These are phyloP conservation scores for Rhododendron henanense DNA, from an alignment of 148 eudicot genomes.

Conservation along the genomic window DNA sequence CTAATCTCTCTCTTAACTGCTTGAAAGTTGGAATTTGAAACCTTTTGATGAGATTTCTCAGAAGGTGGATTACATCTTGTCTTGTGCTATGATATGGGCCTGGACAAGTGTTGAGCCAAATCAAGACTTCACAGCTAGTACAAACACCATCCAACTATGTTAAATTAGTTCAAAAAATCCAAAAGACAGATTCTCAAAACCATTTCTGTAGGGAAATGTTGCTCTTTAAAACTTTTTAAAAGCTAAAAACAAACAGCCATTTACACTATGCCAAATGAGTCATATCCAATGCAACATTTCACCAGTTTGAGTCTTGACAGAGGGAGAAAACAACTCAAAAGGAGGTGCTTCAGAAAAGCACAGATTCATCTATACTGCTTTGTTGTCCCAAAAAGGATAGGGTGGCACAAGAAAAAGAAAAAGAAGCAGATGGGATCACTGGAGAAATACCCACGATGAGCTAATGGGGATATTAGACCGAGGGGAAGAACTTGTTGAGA, in stretches of 20 bases:
- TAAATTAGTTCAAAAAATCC: not conserved
- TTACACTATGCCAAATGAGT: not conserved
- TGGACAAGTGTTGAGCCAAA: not conserved
- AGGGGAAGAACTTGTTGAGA: conserved; percentile 96
- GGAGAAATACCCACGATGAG: not conserved
- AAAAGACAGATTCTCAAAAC: not conserved
- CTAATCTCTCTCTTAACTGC: not conserved
- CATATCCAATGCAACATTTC: not conserved
- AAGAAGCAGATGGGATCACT: not conserved
- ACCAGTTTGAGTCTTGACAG: not conserved
- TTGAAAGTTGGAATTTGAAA: no score
- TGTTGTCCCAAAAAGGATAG: not conserved
- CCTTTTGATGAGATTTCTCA: not conserved
- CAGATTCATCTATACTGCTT: conserved; percentile 7
- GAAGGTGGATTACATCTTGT: not conserved
- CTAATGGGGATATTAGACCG: conserved; percentile 38
- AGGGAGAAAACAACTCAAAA: not conserved
- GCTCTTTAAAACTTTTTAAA: not conserved
- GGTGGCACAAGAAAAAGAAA: not conserved
- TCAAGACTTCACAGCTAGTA: not conserved
- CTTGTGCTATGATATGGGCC: not conserved
- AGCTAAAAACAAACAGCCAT: not conserved
- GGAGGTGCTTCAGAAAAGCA: not conserved
- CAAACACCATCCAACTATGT: not conserved
- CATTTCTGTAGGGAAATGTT: not conserved